Evolutionary conservation across 768 basidiomycete species (phyloP), one percentile per base, ranked within the genome.

Genomic region (Amanita molliuscula): DNA sequence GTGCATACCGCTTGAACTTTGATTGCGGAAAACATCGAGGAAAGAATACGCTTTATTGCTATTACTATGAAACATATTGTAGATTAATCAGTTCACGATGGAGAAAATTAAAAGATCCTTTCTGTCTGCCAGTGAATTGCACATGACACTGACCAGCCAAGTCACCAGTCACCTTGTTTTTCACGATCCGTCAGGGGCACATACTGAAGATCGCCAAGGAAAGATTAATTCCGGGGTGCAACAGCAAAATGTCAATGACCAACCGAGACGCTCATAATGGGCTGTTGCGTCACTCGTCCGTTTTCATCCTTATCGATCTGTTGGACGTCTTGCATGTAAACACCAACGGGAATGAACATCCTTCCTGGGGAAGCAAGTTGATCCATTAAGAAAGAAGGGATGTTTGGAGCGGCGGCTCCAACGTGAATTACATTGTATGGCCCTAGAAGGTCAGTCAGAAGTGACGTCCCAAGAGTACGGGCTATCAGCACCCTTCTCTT

Each of bases 341-440:
- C 73, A 2, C 93, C 94, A 11, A 97, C 84, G 1, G 94, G 94
- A 47, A 97, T 89, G 68, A 97, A 94, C 85, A 97, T 91, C 47
- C 82, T 70, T 13, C 88, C 88, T 0, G 85, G 84, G 2, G 64
- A 61, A 23, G 82, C 82, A 2, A 92, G 79, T 59, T 95, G 93
- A 11, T 86, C 79, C 25, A 97, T 63, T 1, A 98, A 76, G 0
- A 73, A 63, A 18, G 75, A 63, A 0, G 94, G 93, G 11, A 92
- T 65, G 0, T 59, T 71, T 0, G 88, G 84, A 0, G 94, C 82
- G 0, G 95, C 94, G 0, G 95, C 95, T 3, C 95, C 95, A 33
- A 97, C 94, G 56, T 98, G 94, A 44, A 97, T 96, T 0, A 80
- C 84, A 53, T 90, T 77, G 60, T 82, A 91, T 0, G 85, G 86